Base-by-base conservation (phyloP, 805 yeast genomes). In the Metschnikowia santaceciliae region DNA sequence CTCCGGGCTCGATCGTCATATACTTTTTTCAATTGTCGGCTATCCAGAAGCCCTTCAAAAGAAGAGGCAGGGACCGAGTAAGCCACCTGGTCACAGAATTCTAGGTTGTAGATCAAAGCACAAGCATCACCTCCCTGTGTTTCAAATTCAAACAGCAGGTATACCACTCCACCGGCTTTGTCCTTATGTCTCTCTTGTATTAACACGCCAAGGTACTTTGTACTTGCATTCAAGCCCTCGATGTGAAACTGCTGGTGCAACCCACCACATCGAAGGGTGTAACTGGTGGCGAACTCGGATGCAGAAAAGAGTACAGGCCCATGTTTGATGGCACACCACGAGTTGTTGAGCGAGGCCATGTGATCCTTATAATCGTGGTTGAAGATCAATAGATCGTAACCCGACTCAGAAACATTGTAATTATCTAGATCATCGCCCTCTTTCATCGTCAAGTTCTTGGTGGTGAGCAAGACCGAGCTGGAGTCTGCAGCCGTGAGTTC, bases 31-130 rank as follows among this genome's bases (percentile, higher is more conserved):
- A 71, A 55, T 2, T 59, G 65, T 4, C 47, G 55, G 7, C 53
- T 48, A 20, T 47, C 34, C 34, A 19, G 39, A 38, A 46, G 52
- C 39, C 33, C 52, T 42, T 7, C 44, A 26, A 32, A 54, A 40
- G 50, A 52, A 14, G 69, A 69, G 6, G 66, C 74, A 0, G 98
- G 98, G 0, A 88, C 96, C 0, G 96, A 78, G 68, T 91, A 92
- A 1, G 96, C 94, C 22, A 92, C 95, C 42, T 81, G 79, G 32
- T 75, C 66, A 66, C 99, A 92, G 61, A 90, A 90, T 2, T 80
- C 83, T 52, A 92, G 72, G 52, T 81, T 86, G 63, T 80, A 89
- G 15, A 90, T 79, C 45, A 91, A 68, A 53, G 85, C 80, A 65
- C 99, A 92, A 1, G 88, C 78, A 17, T 72, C 70, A 2, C 75